phyloP scores from a whole-genome alignment of 2,329 filamentous ascomycete species.

The Erysiphe pulchra region DNA sequence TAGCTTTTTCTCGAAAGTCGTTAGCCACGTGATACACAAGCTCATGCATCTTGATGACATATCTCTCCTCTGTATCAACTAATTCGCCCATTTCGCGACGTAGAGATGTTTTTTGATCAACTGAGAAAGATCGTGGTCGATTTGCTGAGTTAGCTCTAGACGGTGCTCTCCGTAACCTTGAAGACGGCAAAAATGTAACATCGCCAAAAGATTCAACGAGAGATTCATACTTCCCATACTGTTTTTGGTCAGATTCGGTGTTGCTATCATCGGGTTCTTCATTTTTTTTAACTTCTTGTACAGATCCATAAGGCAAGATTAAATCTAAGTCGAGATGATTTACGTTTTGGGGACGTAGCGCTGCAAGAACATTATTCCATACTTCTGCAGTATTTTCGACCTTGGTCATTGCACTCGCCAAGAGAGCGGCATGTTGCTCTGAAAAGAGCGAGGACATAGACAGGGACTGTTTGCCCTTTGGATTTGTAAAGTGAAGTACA shows the following conservation, averaged over 20 bases:
- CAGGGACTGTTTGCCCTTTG: slow-evolving; percentile 28
- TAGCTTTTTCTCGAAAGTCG: slow-evolving; percentile 50
- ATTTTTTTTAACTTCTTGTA: slow-evolving; percentile 33
- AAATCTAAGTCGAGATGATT: slow-evolving; percentile 75
- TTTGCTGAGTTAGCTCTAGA: slow-evolving; percentile 66
- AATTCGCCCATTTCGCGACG: neutral
- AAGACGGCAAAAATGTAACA: slow-evolving; percentile 65
- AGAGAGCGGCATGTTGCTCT: slow-evolving; percentile 76
- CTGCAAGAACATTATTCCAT: slow-evolving; percentile 44
- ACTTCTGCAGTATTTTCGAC: slow-evolving; percentile 55
- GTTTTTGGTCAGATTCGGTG: slow-evolving; percentile 33
- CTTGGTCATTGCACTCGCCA: slow-evolving; percentile 63
- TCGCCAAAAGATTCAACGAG: slow-evolving; percentile 61
- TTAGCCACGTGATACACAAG: slow-evolving; percentile 58
- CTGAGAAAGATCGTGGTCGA: slow-evolving; percentile 49
- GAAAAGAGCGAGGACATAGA: slow-evolving; percentile 45
- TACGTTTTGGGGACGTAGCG: slow-evolving; percentile 57
- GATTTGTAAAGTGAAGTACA: slow-evolving; percentile 20
- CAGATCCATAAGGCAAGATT: slow-evolving; percentile 50
- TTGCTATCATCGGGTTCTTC: slow-evolving; percentile 33
- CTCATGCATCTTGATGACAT: slow-evolving; percentile 68
- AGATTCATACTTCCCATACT: slow-evolving; percentile 56
- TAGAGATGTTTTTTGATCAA: slow-evolving; percentile 18
- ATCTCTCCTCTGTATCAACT: slow-evolving; percentile 77
- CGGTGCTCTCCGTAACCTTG: slow-evolving; percentile 58